These are phyloP conservation scores for Solanum chiquidenum DNA, from an alignment of 257 asterid species.

Conservation along the genomic window DNA sequence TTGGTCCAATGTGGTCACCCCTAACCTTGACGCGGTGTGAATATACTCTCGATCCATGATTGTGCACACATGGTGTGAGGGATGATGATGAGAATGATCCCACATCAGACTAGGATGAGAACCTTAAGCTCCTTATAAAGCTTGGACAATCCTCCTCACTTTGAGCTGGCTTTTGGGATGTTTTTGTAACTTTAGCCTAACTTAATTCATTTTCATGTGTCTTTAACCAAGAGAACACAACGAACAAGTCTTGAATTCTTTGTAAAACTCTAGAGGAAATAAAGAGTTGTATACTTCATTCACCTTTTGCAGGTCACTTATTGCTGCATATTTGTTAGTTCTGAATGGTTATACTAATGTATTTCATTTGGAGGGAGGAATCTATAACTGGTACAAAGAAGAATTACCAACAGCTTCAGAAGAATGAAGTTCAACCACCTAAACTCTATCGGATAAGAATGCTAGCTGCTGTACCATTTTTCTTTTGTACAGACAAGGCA, in stretches of 20 bases:
- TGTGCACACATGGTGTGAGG: background rate
- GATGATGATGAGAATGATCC: background rate
- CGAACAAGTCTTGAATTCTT: background rate
- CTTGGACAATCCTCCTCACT: background rate
- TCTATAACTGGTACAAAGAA: conserved; percentile 64
- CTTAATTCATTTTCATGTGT: background rate
- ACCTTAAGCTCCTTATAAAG: background rate
- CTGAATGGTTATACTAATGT: conserved; percentile 78
- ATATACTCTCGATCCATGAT: background rate
- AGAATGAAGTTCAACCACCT: conserved; percentile 31
- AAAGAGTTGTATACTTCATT: background rate
- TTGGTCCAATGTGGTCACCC: background rate
- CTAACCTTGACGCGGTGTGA: background rate
- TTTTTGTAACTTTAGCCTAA: background rate
- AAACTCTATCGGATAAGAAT: background rate
- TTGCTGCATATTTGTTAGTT: conserved; percentile 92
- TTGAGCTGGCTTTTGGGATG: background rate
- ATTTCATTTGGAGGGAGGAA: conserved; percentile 84
- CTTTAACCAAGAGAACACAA: background rate
- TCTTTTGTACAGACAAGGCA: background rate
- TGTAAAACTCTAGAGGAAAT: background rate
- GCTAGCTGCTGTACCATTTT: background rate
- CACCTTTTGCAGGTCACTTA: conserved; percentile 65
- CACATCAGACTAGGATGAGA: background rate
- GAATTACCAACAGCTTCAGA: conserved; percentile 63